phyloP scores from a whole-genome alignment of 2,329 filamentous ascomycete genomes.

The Cladobotryum protrusum region DNA sequence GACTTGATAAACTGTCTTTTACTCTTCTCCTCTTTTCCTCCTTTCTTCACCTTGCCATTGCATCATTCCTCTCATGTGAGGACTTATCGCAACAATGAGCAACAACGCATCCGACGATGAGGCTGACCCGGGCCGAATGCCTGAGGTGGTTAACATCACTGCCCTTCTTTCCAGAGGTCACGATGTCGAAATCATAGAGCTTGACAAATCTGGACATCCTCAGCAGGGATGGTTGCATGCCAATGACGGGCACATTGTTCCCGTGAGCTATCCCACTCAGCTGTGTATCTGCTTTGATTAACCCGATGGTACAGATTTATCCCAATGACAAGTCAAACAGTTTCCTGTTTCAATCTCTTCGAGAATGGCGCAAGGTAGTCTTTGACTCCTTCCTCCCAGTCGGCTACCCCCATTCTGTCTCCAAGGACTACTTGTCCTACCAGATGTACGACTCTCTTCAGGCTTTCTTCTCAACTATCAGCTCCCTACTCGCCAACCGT shows the following conservation, averaged over 20 bases:
- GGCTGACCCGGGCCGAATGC: no score
- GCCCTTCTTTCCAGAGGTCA: conserved; percentile 18
- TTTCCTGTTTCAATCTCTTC: conserved; percentile 22
- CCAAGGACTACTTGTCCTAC: conserved; percentile 73
- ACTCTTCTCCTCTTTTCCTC: no score
- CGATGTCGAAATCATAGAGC: conserved; percentile 29
- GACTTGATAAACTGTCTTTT: no score
- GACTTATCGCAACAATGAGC: no score
- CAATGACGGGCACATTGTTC: conserved; percentile 19
- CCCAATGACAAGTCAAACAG: conserved; percentile 16
- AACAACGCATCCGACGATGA: no score
- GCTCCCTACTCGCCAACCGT: conserved; percentile 69
- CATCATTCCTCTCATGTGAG: no score
- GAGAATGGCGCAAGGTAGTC: conserved; percentile 38
- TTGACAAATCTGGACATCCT: conserved; percentile 32
- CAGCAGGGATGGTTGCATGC: conserved; percentile 30
- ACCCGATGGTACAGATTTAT: no score
- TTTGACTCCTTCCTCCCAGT: conserved; percentile 72
- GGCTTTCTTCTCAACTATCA: conserved; percentile 78
- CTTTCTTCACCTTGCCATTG: no score
- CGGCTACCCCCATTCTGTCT: conserved; percentile 84
- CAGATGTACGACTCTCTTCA: conserved; percentile 69
- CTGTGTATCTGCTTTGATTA: no score
- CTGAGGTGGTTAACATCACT: conserved; percentile 11
- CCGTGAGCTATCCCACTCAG: conserved; percentile 16